A percentile compares a stretch with the other conserved stretches of the same genome.
Conservation (phyloP, 805 yeast genomes). For the Nakazawaea wyomingensis region DNA sequence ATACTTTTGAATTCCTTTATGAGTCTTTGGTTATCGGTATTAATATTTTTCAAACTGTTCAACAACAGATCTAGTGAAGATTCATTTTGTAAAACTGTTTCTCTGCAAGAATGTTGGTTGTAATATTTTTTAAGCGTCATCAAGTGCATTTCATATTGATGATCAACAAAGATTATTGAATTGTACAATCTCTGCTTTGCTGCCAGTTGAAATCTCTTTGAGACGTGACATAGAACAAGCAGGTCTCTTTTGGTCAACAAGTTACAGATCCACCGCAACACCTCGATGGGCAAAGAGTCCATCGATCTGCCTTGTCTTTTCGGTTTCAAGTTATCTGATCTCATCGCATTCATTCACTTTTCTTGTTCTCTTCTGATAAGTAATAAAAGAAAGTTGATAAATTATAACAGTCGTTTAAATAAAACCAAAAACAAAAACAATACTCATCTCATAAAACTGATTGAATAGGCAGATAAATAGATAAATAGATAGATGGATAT, state of each 20-base stretch:
- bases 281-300: conserved; percentile 6
- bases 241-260: conserved; percentile 2
- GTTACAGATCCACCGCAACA: conserved; percentile 3
- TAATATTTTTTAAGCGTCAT: conserved; percentile 4
- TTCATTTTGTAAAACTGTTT: conserved; percentile 4
- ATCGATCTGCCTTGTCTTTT: neutral
- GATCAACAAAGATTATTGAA: conserved; percentile 10
- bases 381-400: no score
- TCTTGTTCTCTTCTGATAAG: no score
- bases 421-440: no score
- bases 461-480: no score
- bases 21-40: conserved; percentile 6
- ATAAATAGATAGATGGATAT: no score
- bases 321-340: no score
- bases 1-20: conserved; percentile 6
- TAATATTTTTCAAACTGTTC: conserved; percentile 1
- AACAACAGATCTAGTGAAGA: conserved; percentile 4
- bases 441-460: no score
- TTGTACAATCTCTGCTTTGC: conserved; percentile 6
- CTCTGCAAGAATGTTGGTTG: neutral
- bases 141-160: conserved; percentile 7
- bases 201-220: conserved; percentile 1
- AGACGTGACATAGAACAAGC: conserved; percentile 3
- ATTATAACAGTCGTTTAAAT: no score
- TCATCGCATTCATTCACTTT: no score